Evolutionary conservation across 2,329 filamentous ascomycete genomes (phyloP).

Genomic region (Penicillium sp.): DNA sequence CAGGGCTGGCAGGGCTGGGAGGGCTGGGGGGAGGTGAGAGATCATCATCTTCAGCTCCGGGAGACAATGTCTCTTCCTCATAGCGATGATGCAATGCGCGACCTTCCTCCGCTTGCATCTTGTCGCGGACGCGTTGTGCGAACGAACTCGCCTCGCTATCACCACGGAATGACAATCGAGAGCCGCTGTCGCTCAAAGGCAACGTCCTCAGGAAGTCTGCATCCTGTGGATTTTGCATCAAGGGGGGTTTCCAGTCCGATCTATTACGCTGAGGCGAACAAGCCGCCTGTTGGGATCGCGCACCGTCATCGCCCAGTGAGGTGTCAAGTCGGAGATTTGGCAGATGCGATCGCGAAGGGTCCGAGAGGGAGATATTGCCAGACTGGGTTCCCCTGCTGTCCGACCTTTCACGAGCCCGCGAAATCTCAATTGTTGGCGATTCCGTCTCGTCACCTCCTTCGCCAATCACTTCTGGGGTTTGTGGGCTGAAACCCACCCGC

Average conservation of each 20-base stretch:
- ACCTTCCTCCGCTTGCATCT: conserved; percentile 54
- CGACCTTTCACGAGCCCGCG: conserved; percentile 43
- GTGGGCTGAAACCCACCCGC: conserved; percentile 70
- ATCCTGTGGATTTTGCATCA: conserved; percentile 37
- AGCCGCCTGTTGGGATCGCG: conserved; percentile 12
- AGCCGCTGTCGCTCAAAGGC: conserved; percentile 29
- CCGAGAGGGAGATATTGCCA: conserved; percentile 7
- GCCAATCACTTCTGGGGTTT: conserved; percentile 76
- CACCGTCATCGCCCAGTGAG: conserved; percentile 27
- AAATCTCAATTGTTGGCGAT: conserved; percentile 68
- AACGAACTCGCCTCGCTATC: conserved; percentile 46
- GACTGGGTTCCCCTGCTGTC: conserved; percentile 17
- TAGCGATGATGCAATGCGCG: conserved; percentile 48
- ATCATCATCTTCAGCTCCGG: conserved; percentile 22
- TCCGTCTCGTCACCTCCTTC: conserved; percentile 87
- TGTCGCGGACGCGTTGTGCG: conserved; percentile 48
- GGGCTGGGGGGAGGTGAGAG: conserved; percentile 9
- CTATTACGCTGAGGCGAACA: conserved; percentile 12
- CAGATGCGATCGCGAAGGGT: conserved; percentile 17
- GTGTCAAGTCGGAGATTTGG: conserved; percentile 36
- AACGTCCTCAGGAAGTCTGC: conserved; percentile 39
- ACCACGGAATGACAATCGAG: conserved; percentile 40
- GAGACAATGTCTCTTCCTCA: conserved; percentile 33
- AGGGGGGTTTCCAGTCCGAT: conserved; percentile 27
- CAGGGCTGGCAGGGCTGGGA: conserved; percentile 9